phyloP scores from a whole-genome alignment of 805 yeast genomes.

The Tetrapisispora namnaoensis region DNA sequence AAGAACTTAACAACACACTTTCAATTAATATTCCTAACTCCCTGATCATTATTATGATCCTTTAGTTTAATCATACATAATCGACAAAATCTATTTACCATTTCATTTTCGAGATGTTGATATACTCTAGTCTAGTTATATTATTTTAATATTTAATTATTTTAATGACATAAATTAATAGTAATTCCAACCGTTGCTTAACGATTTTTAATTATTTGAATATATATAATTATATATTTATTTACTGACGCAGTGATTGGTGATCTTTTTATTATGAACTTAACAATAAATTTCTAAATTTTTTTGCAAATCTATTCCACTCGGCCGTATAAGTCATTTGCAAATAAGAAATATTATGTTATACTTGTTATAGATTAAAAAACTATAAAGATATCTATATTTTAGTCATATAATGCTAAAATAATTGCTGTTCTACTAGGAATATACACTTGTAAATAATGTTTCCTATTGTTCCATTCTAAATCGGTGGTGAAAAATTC shows the following conservation, averaged over 20 bases:
- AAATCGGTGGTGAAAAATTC: conserved; percentile 63
- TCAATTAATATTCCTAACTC: background rate
- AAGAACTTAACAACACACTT: background rate
- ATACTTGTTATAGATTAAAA: background rate
- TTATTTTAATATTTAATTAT: no score
- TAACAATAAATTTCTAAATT: background rate
- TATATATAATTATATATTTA: no score
- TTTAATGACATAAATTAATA: background rate
- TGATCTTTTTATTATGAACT: no score
- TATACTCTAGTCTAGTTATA: background rate
- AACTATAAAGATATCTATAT: background rate
- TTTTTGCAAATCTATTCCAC: no score
- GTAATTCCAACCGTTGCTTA: no score
- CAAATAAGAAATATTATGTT: no score
- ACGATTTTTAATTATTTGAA: no score
- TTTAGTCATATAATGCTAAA: conserved; percentile 33
- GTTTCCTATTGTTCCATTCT: conserved; percentile 70
- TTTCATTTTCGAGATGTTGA: background rate
- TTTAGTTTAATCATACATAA: no score
- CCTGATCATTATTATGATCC: no score
- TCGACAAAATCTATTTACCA: no score
- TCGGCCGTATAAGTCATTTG: no score
- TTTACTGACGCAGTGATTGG: background rate
- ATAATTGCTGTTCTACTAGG: conserved; percentile 71
- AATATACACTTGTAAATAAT: conserved; percentile 66